Evolutionary conservation across 495 filamentous ascomycete species (phyloP).

Genomic region (Penicillium alfredii): DNA sequence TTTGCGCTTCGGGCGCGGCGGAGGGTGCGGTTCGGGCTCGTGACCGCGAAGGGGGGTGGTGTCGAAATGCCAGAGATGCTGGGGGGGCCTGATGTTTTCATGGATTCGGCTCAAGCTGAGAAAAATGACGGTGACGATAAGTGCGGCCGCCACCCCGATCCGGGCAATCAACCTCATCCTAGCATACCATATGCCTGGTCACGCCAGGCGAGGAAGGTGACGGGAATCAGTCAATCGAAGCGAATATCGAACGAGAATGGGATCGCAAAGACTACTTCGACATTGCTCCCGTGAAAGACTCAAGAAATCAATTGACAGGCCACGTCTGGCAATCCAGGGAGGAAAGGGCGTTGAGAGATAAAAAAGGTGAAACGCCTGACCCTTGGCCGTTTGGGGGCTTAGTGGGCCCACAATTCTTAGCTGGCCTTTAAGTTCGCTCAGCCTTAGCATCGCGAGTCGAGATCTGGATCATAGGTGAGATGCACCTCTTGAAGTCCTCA

Average conservation of each 20-base stretch:
- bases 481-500: no score
- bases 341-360: no score
- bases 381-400: no score
- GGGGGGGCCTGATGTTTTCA: slow-evolving; percentile 19
- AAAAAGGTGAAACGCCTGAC: no score
- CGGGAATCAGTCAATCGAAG: not conserved
- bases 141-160: slow-evolving; percentile 27
- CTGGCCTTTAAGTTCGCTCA: no score
- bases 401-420: no score
- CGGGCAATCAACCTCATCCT: slow-evolving; percentile 42
- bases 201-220: not conserved
- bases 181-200: slow-evolving; percentile 28
- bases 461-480: no score
- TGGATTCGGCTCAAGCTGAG: slow-evolving; percentile 30
- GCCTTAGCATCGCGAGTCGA: no score
- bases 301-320: no score
- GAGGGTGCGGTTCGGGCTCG: slow-evolving; percentile 5
- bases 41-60: slow-evolving; percentile 18
- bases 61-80: slow-evolving; percentile 29
- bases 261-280: slow-evolving; percentile 5
- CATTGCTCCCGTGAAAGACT: no score
- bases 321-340: no score
- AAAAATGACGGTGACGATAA: slow-evolving; percentile 31
- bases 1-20: slow-evolving; percentile 17
- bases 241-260: slow-evolving; percentile 3